A percentile compares a stretch with the other conserved stretches of the same genome.
Conservation (phyloP, 441 rosid species). For the Corymbia citriodora region DNA sequence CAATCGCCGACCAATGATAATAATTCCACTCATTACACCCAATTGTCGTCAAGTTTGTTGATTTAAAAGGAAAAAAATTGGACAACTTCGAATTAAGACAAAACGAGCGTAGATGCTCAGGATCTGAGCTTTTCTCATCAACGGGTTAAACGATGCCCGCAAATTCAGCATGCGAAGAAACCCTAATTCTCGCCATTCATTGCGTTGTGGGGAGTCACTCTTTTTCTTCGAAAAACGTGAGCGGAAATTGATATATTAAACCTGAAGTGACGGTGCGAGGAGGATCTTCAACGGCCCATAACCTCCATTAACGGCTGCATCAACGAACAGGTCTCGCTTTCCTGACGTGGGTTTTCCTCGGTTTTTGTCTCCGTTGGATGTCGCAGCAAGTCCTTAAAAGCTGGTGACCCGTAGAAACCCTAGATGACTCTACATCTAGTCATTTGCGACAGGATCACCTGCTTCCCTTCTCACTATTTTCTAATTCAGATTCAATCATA, state of each 20-base stretch:
- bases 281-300: conserved; percentile 20
- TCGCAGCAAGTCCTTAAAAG: background rate
- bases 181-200: background rate
- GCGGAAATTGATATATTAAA: background rate
- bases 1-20: background rate
- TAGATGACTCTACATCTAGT: background rate
- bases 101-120: background rate
- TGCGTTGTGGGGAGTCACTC: background rate
- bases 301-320: conserved; percentile 41
- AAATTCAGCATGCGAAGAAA: background rate
- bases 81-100: background rate
- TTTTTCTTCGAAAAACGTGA: background rate
- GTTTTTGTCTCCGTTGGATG: background rate
- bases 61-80: background rate
- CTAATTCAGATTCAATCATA: background rate
- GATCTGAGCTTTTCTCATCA: background rate
- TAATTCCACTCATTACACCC: background rate
- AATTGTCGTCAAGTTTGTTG: background rate
- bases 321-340: conserved; percentile 18
- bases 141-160: background rate
- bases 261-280: background rate
- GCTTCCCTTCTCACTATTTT: background rate
- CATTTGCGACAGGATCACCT: background rate
- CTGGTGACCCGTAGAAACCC: background rate
- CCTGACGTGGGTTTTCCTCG: background rate